Conservation (phyloP, 305 asterid species). For the Plantago coronopus region DNA sequence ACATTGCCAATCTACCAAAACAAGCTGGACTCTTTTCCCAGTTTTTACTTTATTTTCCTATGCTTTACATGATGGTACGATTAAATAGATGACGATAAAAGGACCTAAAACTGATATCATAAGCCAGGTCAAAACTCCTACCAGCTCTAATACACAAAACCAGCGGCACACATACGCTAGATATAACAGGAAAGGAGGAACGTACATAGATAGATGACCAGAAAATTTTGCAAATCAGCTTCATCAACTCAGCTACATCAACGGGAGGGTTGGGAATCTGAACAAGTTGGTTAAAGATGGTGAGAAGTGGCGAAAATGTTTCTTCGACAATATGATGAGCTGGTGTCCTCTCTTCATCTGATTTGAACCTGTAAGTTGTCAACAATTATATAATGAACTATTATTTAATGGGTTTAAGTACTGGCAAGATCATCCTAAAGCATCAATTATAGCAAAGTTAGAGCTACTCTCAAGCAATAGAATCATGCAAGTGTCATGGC, state of each 20-base stretch:
- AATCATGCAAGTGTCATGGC: too few species aligned
- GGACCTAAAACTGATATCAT: constrained; percentile 11
- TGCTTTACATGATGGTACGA: too few species aligned
- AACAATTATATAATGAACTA: too few species aligned
- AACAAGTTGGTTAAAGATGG: constrained; percentile 75
- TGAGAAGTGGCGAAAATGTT: constrained; percentile 85
- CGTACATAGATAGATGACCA: constrained; percentile 98
- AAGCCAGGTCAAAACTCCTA: constrained; percentile 9
- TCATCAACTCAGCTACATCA: constrained; percentile 92
- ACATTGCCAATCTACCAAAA: too few species aligned
- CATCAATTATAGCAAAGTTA: too few species aligned
- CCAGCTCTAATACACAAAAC: constrained; percentile 15
- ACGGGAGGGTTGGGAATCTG: constrained; percentile 72
- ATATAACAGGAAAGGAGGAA: constrained; percentile 3
- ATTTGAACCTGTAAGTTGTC: constrained; percentile 71
- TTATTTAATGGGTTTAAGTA: too few species aligned
- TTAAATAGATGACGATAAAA: too few species aligned
- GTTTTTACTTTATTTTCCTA: too few species aligned
- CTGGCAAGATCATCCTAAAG: too few species aligned
- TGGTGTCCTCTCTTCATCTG: constrained; percentile 92
- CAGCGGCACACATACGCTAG: constrained; percentile 3
- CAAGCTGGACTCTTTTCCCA: too few species aligned
- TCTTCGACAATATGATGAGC: constrained; percentile 80
- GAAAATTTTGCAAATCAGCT: constrained; percentile 95
- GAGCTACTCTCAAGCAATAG: too few species aligned